These are phyloP conservation scores for Dendrobium chrysotoxum DNA, from an alignment of 106 monocot species.

Conservation along the genomic window DNA sequence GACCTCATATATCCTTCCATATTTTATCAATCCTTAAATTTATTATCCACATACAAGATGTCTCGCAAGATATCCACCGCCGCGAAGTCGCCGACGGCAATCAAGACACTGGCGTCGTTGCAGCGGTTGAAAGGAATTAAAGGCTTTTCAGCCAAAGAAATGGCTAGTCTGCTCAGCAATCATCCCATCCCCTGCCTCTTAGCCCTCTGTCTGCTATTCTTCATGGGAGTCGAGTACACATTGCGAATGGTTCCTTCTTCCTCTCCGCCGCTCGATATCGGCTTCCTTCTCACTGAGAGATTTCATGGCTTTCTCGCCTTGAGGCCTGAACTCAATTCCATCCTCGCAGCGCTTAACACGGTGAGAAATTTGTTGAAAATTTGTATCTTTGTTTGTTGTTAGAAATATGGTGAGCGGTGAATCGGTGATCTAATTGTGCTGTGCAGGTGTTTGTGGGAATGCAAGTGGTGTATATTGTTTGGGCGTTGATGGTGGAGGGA, in stretches of 20 bases:
- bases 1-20: not conserved
- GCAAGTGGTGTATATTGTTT: conserved; percentile 76
- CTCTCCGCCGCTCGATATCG: conserved; percentile 67
- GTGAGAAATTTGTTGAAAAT: conserved; percentile 13
- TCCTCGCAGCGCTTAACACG: conserved; percentile 80
- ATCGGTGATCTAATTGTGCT: no score
- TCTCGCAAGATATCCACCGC: not conserved
- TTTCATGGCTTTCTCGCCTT: conserved; percentile 36
- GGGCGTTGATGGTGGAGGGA: conserved; percentile 59
- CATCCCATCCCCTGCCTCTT: conserved; percentile 48
- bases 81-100: not conserved
- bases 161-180: not conserved
- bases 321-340: conserved; percentile 58
- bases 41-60: not conserved
- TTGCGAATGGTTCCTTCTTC: conserved; percentile 58
- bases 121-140: not conserved
- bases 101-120: not conserved
- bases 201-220: conserved; percentile 45
- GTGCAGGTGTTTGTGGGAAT: conserved; percentile 70
- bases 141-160: not conserved
- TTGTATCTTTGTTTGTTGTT: no score
- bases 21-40: not conserved
- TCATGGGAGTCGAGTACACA: conserved; percentile 94
- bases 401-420: no score
- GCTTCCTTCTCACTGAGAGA: conserved; percentile 48